phyloP scores from a whole-genome alignment of 2,329 filamentous ascomycete genomes.

The Xylogone sp. region DNA sequence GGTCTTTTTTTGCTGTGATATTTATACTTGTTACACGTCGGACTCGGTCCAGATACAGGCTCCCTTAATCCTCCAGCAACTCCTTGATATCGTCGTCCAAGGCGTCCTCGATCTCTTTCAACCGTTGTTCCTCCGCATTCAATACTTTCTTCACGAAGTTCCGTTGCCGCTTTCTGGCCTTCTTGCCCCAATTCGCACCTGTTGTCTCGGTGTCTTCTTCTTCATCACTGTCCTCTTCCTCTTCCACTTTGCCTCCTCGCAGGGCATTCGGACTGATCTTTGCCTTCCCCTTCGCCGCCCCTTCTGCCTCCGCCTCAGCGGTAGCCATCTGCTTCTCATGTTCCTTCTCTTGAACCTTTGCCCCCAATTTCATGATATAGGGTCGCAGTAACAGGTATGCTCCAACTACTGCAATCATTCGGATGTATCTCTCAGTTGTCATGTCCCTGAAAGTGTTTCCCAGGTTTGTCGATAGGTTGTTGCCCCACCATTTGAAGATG shows the following conservation, averaged over 20 bases:
- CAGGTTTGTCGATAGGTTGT: constrained; percentile 43
- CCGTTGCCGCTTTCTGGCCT: constrained; percentile 65
- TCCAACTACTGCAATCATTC: constrained; percentile 67
- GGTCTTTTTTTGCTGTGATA: too few species aligned
- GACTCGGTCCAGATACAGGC: neutral
- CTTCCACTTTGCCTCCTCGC: constrained; percentile 43
- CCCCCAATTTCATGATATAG: constrained; percentile 66
- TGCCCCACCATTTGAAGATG: constrained; percentile 5
- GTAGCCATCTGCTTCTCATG: constrained; percentile 46
- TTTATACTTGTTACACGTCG: too few species aligned
- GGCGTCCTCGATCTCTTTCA: constrained; percentile 57
- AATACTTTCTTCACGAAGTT: constrained; percentile 62
- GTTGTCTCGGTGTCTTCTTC: constrained; percentile 36
- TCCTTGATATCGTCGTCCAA: constrained; percentile 75
- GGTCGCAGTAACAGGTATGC: constrained; percentile 72
- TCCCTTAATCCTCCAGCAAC: constrained; percentile 54
- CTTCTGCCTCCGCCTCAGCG: constrained; percentile 32
- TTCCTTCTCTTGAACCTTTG: constrained; percentile 58
- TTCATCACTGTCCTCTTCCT: constrained; percentile 47
- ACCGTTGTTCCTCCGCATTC: constrained; percentile 54
- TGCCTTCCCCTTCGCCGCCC: constrained; percentile 37
- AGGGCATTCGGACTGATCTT: constrained; percentile 63
- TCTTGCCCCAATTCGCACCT: constrained; percentile 59
- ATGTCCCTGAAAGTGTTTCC: constrained; percentile 45
- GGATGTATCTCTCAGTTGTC: constrained; percentile 55